Evolutionary conservation across 2,329 filamentous ascomycete genomes (phyloP), one percentile per base, ranked within the genome.

Genomic region (Fusarium mundagurra): DNA sequence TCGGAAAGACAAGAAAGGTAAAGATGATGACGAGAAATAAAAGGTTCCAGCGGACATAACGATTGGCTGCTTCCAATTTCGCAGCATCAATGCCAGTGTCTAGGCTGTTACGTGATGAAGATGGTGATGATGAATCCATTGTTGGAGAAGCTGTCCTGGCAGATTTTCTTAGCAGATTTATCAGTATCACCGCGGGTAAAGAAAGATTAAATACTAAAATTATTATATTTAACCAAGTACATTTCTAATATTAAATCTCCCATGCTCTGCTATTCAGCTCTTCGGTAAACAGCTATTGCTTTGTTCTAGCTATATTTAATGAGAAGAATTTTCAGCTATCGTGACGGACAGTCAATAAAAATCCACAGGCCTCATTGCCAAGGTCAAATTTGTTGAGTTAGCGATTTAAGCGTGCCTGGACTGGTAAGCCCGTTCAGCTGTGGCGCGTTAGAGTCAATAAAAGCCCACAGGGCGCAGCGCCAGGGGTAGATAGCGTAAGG

Each of bases 41-140:
- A 12, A 73, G 16, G 29, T 73, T 73, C 71, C 71, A 73, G 24
- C 69, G 71, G 47, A 73, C 38, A 57, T 73, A 73, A 9, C 69
- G 57, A 38, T 73, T 73, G 8, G 71, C 71, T 70, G 60, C 60
- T 39, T 73, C 69, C 6, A 73, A 57, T 22, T 73, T 73, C 5
- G 60, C 60, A 51, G 71, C 71, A 20, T 69, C 17, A 24, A 41
- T 50, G 38, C 71, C 69, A 60, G 12, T 61, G 45, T 73, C 55
- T 22, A 69, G 41, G 17, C 55, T 72, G 38, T 44, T 38, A n/a
- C 58, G 29, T 5, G 69, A 61, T 16, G 70, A 38, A 8, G 55
- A 51, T 55, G 67, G 53, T 47, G 18, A 36, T 60, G 62, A 45
- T 36, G 39, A 55, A 39, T 38, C 20, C 69, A 72, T 72, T 20